Base-by-base conservation (phyloP, 1,284 basidiomycete genomes). In the Vanrija sp. region DNA sequence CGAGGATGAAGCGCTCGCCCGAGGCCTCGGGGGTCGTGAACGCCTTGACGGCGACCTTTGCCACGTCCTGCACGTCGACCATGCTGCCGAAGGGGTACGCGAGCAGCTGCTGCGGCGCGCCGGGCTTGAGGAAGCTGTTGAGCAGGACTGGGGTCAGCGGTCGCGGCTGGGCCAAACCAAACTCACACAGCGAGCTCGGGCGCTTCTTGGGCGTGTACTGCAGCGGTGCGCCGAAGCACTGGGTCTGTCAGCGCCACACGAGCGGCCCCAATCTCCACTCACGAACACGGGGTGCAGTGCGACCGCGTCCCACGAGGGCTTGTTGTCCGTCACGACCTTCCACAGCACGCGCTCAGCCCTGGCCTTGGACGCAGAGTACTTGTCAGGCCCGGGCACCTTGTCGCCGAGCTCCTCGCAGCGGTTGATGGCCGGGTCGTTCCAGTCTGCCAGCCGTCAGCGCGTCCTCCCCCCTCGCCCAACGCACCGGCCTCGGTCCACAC, bases 401-500 rank as follows among this genome's bases (percentile, higher is more conserved):
- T 45, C 51, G 25, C 51, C 51, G 16, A 47, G 44, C 25, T 42
- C 25, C n/a, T 41, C 36, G n/a, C 51, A 15, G 37, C 51, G 22
- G 2, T 4, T 14, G 20, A 38, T n/a, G 22, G 35, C 37, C 8
- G 16, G 15, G 15, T 47, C 16, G 45, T 47, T 47, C 45, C 45
- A 47, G 35, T 47, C 35, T 45, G 19, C 23, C 3, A 2, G n/a
- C 5, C 18, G 25, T 19, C n/a, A 27, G 8, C 27, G 10, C 18
- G 3, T 3, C 25, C 10, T n/a, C 3, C n/a, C 8, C n/a, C 16
- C 37, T 2, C 16, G 6, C 37, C 8, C 37, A 8, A n/a, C 43
- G 3, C 19, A 45, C 22, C 45, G 9, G 77, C 72, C 7, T 81
- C 69, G 73, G 88, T 86, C 86, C 86, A 89, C 65, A 85, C 79